Conservation (phyloP, 148 eudicot species). For the Pouteria glomerata region DNA sequence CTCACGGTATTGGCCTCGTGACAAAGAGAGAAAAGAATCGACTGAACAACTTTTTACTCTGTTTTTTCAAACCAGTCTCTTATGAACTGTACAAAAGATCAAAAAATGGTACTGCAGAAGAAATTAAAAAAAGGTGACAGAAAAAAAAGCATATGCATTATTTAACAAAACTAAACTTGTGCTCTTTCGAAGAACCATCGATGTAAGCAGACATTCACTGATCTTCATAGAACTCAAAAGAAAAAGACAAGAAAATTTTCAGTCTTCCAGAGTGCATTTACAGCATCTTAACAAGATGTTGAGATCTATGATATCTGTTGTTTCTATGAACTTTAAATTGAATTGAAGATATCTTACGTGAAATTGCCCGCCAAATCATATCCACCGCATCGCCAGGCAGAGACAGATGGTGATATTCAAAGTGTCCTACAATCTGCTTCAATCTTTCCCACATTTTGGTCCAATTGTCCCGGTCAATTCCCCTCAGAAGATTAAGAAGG, state of each 20-base stretch:
- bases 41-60: not conserved
- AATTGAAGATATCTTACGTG: constrained; percentile 34
- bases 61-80: not conserved
- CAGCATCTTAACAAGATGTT: not conserved
- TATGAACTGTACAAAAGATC: not conserved
- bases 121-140: not conserved
- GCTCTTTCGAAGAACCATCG: not conserved
- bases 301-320: constrained; percentile 4
- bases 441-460: constrained; percentile 77
- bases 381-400: constrained; percentile 71
- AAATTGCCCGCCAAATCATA: constrained; percentile 85
- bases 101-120: too few relatives aligned
- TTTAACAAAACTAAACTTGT: not conserved
- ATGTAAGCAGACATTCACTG: not conserved
- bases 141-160: not conserved
- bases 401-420: constrained; percentile 82
- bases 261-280: not conserved
- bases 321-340: constrained; percentile 1
- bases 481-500: constrained; percentile 61
- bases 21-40: not conserved
- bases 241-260: not conserved
- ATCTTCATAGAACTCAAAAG: not conserved
- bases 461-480: constrained; percentile 64
- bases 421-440: constrained; percentile 57
- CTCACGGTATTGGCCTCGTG: not conserved